phyloP scores from a whole-genome alignment of 805 yeast species.

The Suhomyces pyralidae region DNA sequence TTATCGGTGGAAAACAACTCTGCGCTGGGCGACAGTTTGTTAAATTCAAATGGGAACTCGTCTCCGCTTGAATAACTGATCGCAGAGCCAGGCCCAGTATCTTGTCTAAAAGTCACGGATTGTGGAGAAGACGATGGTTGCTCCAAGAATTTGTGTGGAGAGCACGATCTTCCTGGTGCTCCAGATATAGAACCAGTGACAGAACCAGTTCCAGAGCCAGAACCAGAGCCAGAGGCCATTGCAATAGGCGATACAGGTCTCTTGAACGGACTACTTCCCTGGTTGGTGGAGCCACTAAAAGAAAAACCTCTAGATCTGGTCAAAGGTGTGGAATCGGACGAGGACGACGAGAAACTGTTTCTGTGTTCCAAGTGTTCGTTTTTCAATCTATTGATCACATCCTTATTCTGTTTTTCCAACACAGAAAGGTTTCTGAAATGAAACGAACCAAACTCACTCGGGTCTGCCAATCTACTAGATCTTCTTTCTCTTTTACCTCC shows the following conservation, averaged over 20 bases:
- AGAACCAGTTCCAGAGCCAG: not conserved
- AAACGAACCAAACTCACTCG: constrained; percentile 86
- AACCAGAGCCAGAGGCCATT: constrained; percentile 2
- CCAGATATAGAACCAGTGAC: constrained; percentile 2
- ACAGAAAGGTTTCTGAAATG: constrained; percentile 86
- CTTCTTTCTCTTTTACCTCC: constrained; percentile 58
- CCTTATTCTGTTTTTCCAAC: constrained; percentile 90
- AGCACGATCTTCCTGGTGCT: constrained; percentile 16
- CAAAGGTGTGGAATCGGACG: constrained; percentile 42
- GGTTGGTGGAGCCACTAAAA: constrained; percentile 15
- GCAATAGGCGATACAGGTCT: constrained; percentile 46
- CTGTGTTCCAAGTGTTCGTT: constrained; percentile 72
- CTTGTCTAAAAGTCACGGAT: constrained; percentile 22
- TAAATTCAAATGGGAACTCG: constrained; percentile 16
- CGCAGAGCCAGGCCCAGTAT: constrained; percentile 27
- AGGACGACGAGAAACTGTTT: constrained; percentile 47
- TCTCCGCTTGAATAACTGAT: constrained; percentile 33
- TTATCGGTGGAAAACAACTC: constrained; percentile 7
- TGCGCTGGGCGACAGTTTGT: constrained; percentile 11
- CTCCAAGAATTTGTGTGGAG: constrained; percentile 23
- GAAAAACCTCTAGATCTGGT: constrained; percentile 34
- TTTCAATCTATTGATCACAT: constrained; percentile 81
- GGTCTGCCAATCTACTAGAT: constrained; percentile 68
- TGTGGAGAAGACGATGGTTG: constrained; percentile 16
- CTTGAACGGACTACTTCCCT: constrained; percentile 33